Evolutionary conservation across 208 protist species (phyloP), one percentile per base, ranked within the genome.

Genomic region (Trypanosoma theileri): DNA sequence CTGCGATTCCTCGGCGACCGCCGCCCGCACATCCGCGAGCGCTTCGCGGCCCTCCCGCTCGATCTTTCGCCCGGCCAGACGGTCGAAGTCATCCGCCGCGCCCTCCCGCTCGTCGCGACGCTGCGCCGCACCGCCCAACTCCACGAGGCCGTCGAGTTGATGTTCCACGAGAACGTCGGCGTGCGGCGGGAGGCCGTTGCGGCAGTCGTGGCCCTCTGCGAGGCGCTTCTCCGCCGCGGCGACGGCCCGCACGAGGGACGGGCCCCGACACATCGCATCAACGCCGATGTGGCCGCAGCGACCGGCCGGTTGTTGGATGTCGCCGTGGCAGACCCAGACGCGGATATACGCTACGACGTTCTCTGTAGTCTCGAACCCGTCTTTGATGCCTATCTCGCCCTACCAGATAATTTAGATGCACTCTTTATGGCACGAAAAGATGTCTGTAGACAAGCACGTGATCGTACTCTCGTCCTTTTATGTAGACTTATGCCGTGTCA

Each of bases 391-490:
- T 94, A 96, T 66, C 75, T 96, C 53, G 89, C 79, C 26, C 73
- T 89, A n/a, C 68, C 77, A 13, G 85, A 93, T 66, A 84, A 91
- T 68, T 71, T 96, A 0, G 84, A 96, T 35, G 81, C 91, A 17
- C 75, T 96, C 44, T 92, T 91, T 59, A 92, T 96, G 83, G 76
- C 85, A 11, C 74, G 81, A 22, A 94, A 94, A 59, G 91, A 96
- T 72, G 84, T 73, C 31, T 81, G 80, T 61, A 75, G 72, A n/a
- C 55, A 45, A 17, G 77, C 74, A 14, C 81, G 83, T 19, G 81
- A 91, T 52, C 70, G 84, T 55, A 59, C 88, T 9, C 67, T 96
- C 42, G 57, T 80, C n/a, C 71, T 96, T 31, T 77, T 96, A 12
- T 96, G 88, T 62, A 80, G 84, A n/a, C 69, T 96, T 24, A 82